Evolutionary conservation across 2,329 filamentous ascomycete species (phyloP).

Genomic region (Fusarium stilboides): DNA sequence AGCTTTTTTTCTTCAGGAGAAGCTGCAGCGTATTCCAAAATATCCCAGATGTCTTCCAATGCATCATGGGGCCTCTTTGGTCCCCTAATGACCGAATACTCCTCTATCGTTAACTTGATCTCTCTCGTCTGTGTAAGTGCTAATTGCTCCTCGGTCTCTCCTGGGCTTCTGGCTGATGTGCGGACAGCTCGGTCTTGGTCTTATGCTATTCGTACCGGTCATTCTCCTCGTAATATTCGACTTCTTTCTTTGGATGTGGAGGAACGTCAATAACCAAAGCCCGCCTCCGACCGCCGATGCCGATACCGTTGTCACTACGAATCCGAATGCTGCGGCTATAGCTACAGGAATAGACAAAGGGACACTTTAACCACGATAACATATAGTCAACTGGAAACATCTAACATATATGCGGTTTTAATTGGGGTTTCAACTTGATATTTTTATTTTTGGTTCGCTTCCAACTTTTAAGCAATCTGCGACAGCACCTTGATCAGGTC

Average conservation of each 20-base stretch:
- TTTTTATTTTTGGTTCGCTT: constrained; percentile 42
- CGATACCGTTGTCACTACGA: constrained; percentile 36
- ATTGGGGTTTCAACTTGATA: constrained; percentile 16
- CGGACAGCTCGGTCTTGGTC: constrained; percentile 60
- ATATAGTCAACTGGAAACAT: constrained; percentile 14
- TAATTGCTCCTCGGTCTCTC: constrained; percentile 4
- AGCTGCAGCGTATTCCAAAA: constrained; percentile 37
- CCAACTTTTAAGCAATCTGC: constrained; percentile 68
- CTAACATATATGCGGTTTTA: not conserved
- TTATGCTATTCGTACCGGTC: constrained; percentile 64
- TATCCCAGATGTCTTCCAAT: constrained; percentile 47
- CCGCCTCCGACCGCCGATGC: constrained; percentile 32
- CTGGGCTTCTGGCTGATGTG: constrained; percentile 31
- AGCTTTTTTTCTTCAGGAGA: constrained; percentile 40
- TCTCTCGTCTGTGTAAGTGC: constrained; percentile 58
- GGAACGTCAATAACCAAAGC: constrained; percentile 54
- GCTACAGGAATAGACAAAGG: constrained; percentile 46
- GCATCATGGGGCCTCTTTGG: constrained; percentile 48
- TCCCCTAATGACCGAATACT: constrained; percentile 51
- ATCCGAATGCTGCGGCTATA: constrained; percentile 43
- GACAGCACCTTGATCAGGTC: constrained; percentile 92
- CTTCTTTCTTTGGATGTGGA: constrained; percentile 68
- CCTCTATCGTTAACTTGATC: constrained; percentile 55
- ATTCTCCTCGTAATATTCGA: constrained; percentile 66
- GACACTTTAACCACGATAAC: constrained; percentile 33